phyloP scores from a whole-genome alignment of 2,329 filamentous ascomycete species.

The Cryphonectria radicalis region DNA sequence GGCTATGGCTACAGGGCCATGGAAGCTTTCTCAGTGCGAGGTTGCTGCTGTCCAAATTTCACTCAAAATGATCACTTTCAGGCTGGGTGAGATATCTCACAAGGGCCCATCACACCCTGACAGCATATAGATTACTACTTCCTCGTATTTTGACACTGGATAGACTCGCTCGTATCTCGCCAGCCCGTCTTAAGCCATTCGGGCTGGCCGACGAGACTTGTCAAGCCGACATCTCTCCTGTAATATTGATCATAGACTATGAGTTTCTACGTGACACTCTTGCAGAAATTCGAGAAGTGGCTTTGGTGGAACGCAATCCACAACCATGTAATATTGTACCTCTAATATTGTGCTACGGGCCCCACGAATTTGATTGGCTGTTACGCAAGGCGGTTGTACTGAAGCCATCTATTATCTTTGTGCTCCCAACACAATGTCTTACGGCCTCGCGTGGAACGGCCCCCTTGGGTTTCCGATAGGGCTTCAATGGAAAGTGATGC shows the following conservation, averaged over 20 bases:
- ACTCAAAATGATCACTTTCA: neutral
- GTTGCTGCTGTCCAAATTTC: no score
- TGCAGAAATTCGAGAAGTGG: neutral
- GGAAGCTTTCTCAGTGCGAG: no score
- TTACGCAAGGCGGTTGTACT: slow-evolving; percentile 7
- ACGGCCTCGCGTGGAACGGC: neutral
- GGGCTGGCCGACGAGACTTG: neutral
- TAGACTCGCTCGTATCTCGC: neutral
- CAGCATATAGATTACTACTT: neutral
- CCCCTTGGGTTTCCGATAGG: slow-evolving; percentile 5
- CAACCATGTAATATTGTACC: neutral
- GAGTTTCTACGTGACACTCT: neutral
- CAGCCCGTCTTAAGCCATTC: neutral
- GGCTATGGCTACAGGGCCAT: no score
- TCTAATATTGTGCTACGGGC: slow-evolving; percentile 12
- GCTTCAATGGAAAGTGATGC: neutral
- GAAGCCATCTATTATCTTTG: slow-evolving; percentile 19
- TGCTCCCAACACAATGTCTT: slow-evolving; percentile 20
- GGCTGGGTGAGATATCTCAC: neutral
- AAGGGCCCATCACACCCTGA: neutral
- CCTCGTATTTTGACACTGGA: neutral
- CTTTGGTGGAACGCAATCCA: neutral
- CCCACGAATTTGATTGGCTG: neutral
- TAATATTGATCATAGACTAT: neutral
- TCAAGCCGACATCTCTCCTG: neutral